Percentiles rank a stretch among this genome's conserved stretches.
phyloP scores from a whole-genome alignment of 305 asterid genomes.

The Fraxinus xanthoxyloides region DNA sequence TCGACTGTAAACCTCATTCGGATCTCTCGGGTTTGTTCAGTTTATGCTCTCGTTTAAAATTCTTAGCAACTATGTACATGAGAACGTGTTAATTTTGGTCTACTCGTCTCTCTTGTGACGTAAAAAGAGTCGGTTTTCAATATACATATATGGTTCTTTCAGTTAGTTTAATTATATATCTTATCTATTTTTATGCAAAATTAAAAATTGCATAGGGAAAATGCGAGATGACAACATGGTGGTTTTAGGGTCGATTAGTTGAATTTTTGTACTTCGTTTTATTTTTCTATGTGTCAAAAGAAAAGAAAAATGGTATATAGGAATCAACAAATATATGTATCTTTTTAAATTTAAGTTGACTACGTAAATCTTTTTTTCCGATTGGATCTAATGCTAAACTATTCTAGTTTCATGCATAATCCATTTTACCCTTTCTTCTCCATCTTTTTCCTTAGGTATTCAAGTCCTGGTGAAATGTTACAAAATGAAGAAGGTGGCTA shows the following conservation, averaged over 20 bases:
- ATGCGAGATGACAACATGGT: no score
- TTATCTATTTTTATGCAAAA: no score
- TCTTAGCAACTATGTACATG: no score
- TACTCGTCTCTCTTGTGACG: not conserved
- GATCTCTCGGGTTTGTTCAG: slow-evolving; percentile 52
- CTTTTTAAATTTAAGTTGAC: slow-evolving; percentile 13
- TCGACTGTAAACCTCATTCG: slow-evolving; percentile 41
- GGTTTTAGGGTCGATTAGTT: no score
- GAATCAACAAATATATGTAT: not conserved
- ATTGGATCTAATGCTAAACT: slow-evolving; percentile 9
- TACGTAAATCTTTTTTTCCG: slow-evolving; percentile 8
- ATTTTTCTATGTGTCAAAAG: no score
- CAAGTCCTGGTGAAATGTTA: slow-evolving; percentile 65
- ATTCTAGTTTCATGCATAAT: not conserved
- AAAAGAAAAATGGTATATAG: not conserved
- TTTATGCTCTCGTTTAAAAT: not conserved
- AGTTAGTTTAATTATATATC: not conserved
- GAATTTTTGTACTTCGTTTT: no score
- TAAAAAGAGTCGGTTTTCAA: no score
- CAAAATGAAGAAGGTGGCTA: slow-evolving; percentile 40
- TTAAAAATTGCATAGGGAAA: no score
- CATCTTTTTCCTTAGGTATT: slow-evolving; percentile 33
- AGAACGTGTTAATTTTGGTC: not conserved
- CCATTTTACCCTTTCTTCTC: not conserved
- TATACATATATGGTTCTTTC: no score